Conservation (phyloP, 2,329 filamentous ascomycete genomes). For the Sclerotinia sclerotiorum region DNA sequence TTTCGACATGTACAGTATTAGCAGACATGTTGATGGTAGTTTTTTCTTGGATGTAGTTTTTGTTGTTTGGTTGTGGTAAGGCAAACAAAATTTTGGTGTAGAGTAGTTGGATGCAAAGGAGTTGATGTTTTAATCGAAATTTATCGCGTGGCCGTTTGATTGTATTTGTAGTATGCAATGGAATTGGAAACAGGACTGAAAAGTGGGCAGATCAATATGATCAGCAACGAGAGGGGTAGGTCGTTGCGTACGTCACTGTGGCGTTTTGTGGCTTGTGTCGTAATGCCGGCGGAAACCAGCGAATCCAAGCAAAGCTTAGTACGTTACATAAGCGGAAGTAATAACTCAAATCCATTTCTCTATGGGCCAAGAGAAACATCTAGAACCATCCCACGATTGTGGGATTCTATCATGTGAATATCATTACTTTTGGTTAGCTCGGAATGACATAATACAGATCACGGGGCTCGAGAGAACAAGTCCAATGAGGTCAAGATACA, state of each 20-base stretch:
- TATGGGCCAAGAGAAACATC: not conserved
- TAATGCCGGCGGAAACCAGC: no score
- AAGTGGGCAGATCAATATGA: slow-evolving; percentile 18
- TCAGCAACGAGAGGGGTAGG: slow-evolving; percentile 3
- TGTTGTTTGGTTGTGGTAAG: not conserved
- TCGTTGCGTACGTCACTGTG: slow-evolving; percentile 17
- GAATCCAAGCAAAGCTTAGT: not conserved
- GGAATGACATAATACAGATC: not conserved
- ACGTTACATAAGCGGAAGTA: not conserved
- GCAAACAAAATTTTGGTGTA: not conserved
- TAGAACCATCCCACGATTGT: not conserved
- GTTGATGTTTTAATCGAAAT: slow-evolving; percentile 4
- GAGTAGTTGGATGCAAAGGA: not conserved
- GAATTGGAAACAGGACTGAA: slow-evolving; percentile 6
- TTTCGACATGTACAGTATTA: slow-evolving; percentile 78
- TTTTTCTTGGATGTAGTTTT: not conserved
- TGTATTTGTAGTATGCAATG: slow-evolving; percentile 16
- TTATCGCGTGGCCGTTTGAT: slow-evolving; percentile 12
- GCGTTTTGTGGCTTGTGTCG: slow-evolving; percentile 11
- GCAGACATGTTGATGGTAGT: slow-evolving; percentile 35
- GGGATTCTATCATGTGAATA: not conserved
- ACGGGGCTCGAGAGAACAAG: not conserved
- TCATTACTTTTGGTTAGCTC: not conserved
- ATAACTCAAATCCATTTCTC: not conserved
- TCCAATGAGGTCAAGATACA: not conserved